These are phyloP conservation scores for Boletellus sp. DNA, from an alignment of 768 basidiomycete species.

Conservation along the genomic window DNA sequence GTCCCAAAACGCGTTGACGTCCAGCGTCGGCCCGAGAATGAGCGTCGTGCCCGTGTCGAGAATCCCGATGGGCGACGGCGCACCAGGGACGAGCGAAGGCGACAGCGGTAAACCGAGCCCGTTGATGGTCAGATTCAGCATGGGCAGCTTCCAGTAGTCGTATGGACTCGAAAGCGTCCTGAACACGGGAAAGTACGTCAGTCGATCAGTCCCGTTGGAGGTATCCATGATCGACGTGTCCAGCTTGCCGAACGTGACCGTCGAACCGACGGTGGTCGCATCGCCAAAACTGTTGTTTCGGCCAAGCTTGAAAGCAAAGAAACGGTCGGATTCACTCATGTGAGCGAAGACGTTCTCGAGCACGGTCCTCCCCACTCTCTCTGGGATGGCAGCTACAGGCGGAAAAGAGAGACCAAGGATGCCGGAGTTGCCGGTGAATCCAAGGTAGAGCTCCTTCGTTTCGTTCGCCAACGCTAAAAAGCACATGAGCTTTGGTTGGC, in stretches of 20 bases:
- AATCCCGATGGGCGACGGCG: slow-evolving; percentile 47
- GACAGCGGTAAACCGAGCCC: slow-evolving; percentile 39
- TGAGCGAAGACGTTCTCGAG: slow-evolving; percentile 46
- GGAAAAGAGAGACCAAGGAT: slow-evolving; percentile 55
- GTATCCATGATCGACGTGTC: slow-evolving; percentile 30
- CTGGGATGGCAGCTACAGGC: slow-evolving; percentile 42
- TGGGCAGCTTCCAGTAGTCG: slow-evolving; percentile 59
- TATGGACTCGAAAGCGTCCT: slow-evolving; percentile 33
- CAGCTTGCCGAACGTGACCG: slow-evolving; percentile 51
- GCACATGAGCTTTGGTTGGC: not conserved
- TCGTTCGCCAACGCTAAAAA: slow-evolving; percentile 42
- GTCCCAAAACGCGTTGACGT: slow-evolving; percentile 52
- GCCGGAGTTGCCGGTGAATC: slow-evolving; percentile 48
- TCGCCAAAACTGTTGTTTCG: slow-evolving; percentile 23
- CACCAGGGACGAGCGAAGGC: slow-evolving; percentile 41
- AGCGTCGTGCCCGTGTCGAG: slow-evolving; percentile 63
- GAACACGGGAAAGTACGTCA: slow-evolving; percentile 41
- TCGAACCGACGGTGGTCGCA: slow-evolving; percentile 31
- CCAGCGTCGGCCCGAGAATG: slow-evolving; percentile 48
- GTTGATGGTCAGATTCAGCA: slow-evolving; percentile 44
- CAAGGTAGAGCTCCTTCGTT: slow-evolving; percentile 42
- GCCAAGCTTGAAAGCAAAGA: slow-evolving; percentile 51
- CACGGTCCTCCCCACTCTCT: slow-evolving; percentile 41
- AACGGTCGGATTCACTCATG: slow-evolving; percentile 38
- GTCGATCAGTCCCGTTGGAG: slow-evolving; percentile 28